Conservation (phyloP, 805 yeast genomes). For the Maudiozyma turicensis region DNA sequence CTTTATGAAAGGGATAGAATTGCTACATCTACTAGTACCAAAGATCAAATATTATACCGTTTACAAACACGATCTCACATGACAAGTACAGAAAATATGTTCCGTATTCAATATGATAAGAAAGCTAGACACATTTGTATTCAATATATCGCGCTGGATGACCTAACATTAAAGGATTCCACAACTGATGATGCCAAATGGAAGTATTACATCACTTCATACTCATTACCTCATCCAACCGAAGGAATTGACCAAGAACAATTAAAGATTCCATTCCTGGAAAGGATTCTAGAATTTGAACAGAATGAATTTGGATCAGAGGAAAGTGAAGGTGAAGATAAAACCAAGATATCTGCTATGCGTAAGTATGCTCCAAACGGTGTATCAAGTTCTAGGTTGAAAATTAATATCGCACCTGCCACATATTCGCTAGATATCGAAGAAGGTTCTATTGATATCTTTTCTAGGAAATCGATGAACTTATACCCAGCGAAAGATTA, state of each 20-base stretch:
- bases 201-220: conserved; percentile 89
- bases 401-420: conserved; percentile 68
- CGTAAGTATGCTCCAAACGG: conserved; percentile 39
- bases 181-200: conserved; percentile 69
- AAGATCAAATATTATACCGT: conserved; percentile 83
- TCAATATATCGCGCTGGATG: conserved; percentile 81
- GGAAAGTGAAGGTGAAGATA: conserved; percentile 23
- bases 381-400: conserved; percentile 55
- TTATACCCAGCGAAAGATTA: conserved; percentile 23
- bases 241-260: conserved; percentile 83
- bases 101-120: conserved; percentile 68
- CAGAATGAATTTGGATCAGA: conserved; percentile 34
- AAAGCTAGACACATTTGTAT: conserved; percentile 45
- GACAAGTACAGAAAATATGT: conserved; percentile 85
- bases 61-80: conserved; percentile 76
- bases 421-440: conserved; percentile 78
- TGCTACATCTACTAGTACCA: conserved; percentile 55
- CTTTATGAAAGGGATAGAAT: conserved; percentile 77
- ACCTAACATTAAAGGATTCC: conserved; percentile 68
- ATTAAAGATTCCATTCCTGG: conserved; percentile 71
- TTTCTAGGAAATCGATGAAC: conserved; percentile 50
- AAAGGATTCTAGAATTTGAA: conserved; percentile 45
- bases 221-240: conserved; percentile 91
- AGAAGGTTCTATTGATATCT: conserved; percentile 67
- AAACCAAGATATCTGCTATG: neutral